Percentiles rank a stretch among this genome's conserved stretches.
These are phyloP conservation scores for Boletus tomentosulus DNA, from an alignment of 768 basidiomycete genomes.

Conservation along the genomic window DNA sequence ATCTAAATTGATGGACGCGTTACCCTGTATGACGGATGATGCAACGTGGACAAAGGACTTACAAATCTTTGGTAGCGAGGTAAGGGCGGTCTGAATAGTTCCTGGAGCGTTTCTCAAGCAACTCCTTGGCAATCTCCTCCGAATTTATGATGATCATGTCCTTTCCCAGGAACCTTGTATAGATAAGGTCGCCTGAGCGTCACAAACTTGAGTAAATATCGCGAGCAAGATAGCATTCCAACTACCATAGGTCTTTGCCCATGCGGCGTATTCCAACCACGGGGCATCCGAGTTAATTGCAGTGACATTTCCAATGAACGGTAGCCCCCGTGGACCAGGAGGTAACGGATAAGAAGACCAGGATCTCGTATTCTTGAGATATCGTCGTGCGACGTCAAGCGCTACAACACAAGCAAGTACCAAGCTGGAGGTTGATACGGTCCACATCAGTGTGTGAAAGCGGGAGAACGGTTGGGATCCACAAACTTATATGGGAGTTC, in stretches of 20 bases:
- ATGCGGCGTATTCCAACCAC: conserved; percentile 37
- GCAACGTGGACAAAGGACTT: background rate
- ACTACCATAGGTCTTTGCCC: conserved; percentile 35
- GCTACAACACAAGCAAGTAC: conserved; percentile 5
- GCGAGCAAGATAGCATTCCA: background rate
- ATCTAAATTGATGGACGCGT: conserved; percentile 5
- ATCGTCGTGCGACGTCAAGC: conserved; percentile 6
- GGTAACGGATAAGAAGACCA: conserved; percentile 21
- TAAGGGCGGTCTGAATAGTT: conserved; percentile 51
- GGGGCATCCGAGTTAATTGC: conserved; percentile 29
- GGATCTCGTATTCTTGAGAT: conserved; percentile 1
- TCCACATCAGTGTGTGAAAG: conserved; percentile 4
- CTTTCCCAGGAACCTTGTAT: conserved; percentile 43
- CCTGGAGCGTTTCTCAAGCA: conserved; percentile 44
- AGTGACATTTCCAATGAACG: conserved; percentile 37
- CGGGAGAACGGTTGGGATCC: background rate
- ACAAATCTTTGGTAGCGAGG: conserved; percentile 15
- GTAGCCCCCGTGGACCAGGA: conserved; percentile 37
- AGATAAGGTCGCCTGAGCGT: conserved; percentile 42
- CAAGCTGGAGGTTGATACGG: conserved; percentile 1
- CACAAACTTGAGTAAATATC: background rate
- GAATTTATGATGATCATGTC: conserved; percentile 46
- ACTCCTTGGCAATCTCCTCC: conserved; percentile 37
- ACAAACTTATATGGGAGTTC: background rate
- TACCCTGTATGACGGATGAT: background rate